A percentile compares a stretch with the other conserved stretches of the same genome.
Conservation (phyloP, 768 basidiomycete species). For the Leccinum arenicola region DNA sequence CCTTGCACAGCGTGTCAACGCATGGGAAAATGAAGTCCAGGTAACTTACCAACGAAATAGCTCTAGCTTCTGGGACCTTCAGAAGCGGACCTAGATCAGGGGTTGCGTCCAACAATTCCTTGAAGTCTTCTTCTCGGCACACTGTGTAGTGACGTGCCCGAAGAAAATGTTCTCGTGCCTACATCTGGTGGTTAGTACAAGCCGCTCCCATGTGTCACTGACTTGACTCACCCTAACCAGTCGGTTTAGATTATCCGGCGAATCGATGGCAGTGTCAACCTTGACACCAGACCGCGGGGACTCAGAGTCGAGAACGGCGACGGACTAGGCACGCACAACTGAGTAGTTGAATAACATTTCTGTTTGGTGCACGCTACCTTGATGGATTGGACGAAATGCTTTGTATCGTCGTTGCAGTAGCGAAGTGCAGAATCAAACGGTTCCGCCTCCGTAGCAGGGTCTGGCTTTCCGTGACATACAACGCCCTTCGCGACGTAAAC, state of each 20-base stretch:
- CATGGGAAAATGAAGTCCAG: neutral
- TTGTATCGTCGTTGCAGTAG: neutral
- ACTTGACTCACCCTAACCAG: too few species aligned
- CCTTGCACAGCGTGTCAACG: conserved; percentile 4
- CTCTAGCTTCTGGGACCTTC: neutral
- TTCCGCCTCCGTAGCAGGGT: neutral
- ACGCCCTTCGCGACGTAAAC: conserved; percentile 4
- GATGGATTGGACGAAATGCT: conserved; percentile 2
- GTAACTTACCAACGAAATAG: conserved; percentile 5
- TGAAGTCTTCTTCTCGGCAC: too few species aligned
- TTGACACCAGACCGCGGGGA: too few species aligned
- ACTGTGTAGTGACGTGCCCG: too few species aligned
- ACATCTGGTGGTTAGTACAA: too few species aligned
- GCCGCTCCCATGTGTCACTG: too few species aligned
- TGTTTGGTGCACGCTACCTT: conserved; percentile 2
- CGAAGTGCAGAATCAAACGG: neutral
- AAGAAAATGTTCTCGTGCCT: too few species aligned
- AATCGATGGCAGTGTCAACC: too few species aligned
- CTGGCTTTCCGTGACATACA: neutral
- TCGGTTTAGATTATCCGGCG: too few species aligned
- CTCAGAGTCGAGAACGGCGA: conserved; percentile 7
- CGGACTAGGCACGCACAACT: neutral
- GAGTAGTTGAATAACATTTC: neutral
- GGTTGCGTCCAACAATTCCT: neutral
- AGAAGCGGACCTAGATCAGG: neutral